Evolutionary conservation across 352 stramenopile genomes (phyloP).

Genomic region (Phytopythium oedochilum): DNA sequence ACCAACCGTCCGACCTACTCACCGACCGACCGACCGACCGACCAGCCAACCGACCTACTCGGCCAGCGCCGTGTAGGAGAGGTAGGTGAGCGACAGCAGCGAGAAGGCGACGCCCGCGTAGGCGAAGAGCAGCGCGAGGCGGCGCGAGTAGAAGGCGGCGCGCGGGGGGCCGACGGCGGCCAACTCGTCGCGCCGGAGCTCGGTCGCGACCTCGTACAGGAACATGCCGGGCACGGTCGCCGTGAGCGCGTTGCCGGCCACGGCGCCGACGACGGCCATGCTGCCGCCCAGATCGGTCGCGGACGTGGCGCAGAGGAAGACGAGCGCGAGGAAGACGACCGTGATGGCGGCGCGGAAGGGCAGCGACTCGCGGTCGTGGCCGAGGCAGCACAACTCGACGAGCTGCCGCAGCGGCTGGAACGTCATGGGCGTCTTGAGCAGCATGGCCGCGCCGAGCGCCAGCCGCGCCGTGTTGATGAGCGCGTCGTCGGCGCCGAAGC

Average conservation of each 20-base stretch:
- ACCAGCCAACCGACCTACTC: constrained; percentile 4
- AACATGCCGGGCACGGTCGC: constrained; percentile 72
- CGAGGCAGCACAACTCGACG: constrained; percentile 66
- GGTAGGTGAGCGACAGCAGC: constrained; percentile 63
- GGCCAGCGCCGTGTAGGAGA: constrained; percentile 50
- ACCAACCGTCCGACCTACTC: background rate
- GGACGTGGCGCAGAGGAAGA: constrained; percentile 54
- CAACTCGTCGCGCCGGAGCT: constrained; percentile 16
- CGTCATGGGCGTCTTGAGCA: constrained; percentile 82
- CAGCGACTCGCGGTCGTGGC: constrained; percentile 65
- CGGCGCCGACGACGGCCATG: constrained; percentile 72
- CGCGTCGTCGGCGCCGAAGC: constrained; percentile 57
- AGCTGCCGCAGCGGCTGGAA: constrained; percentile 81
- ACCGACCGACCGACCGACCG: background rate
- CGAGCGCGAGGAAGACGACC: constrained; percentile 61
- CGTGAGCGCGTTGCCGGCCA: constrained; percentile 66
- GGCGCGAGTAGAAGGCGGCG: constrained; percentile 45
- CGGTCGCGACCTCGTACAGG: constrained; percentile 63
- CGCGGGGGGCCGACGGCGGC: background rate
- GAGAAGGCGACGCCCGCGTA: constrained; percentile 50
- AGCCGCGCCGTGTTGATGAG: constrained; percentile 78
- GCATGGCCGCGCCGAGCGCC: constrained; percentile 66
- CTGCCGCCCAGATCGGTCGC: constrained; percentile 63
- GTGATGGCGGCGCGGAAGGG: constrained; percentile 64
- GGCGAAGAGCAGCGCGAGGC: constrained; percentile 40